These are phyloP conservation scores for Neoboletus subvelutipes DNA, from an alignment of 768 basidiomycete genomes.

Conservation along the genomic window DNA sequence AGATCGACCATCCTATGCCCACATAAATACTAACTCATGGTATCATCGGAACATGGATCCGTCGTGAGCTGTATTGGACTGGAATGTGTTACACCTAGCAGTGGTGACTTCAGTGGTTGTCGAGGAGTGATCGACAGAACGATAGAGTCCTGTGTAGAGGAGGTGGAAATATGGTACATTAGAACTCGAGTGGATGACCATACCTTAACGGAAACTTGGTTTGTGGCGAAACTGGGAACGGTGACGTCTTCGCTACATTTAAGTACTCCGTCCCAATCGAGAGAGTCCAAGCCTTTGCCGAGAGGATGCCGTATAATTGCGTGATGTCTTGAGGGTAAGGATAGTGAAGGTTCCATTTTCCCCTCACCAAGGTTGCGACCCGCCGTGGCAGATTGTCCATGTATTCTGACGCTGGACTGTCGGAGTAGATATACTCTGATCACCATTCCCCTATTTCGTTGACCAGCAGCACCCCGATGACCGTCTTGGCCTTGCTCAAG, in stretches of 20 bases:
- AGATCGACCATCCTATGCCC: not conserved
- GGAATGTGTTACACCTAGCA: constrained; percentile 39
- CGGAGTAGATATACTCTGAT: constrained; percentile 56
- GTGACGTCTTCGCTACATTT: constrained; percentile 37
- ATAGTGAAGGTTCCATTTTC: constrained; percentile 44
- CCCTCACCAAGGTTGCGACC: constrained; percentile 47
- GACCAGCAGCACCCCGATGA: not conserved
- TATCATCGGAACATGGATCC: constrained; percentile 45
- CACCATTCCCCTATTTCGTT: constrained; percentile 15
- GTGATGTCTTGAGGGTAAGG: constrained; percentile 22
- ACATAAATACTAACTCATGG: not conserved
- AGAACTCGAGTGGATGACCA: constrained; percentile 5
- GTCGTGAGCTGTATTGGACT: constrained; percentile 60
- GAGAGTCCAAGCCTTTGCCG: constrained; percentile 36
- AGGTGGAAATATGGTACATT: not conserved
- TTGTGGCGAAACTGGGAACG: constrained; percentile 47
- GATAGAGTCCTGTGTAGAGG: constrained; percentile 53
- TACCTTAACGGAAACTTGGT: constrained; percentile 51
- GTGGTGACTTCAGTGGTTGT: constrained; percentile 37
- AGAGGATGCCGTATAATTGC: constrained; percentile 9
- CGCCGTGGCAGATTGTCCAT: constrained; percentile 11
- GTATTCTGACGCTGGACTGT: constrained; percentile 41
- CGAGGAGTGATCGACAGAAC: constrained; percentile 47
- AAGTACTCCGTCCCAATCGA: constrained; percentile 66
- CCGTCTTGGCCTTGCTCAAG: constrained; percentile 26